Evolutionary conservation across 78 protist genomes (phyloP).

Genomic region (Cyanophora paradoxa): DNA sequence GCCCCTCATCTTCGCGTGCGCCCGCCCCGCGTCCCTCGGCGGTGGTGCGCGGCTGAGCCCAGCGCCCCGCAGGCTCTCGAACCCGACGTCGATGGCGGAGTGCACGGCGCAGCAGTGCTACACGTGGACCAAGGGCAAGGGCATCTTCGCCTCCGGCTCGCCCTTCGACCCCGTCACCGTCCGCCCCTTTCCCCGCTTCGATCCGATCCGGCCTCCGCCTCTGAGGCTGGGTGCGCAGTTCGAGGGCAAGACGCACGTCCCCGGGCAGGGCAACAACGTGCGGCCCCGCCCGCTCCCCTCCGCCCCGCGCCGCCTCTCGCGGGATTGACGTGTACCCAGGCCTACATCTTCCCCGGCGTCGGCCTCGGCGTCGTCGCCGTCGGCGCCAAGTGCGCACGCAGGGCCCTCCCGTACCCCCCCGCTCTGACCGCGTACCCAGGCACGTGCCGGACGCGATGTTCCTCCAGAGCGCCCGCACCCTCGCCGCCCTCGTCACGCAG

Average conservation of each 20-base stretch:
- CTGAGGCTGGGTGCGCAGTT: too few species aligned
- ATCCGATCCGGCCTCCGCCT: background rate
- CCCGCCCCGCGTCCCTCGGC: constrained; percentile 35
- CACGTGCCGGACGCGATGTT: constrained; percentile 14
- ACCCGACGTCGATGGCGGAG: constrained; percentile 58
- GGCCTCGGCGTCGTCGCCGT: constrained; percentile 42
- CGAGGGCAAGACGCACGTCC: background rate
- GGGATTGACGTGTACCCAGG: too few species aligned
- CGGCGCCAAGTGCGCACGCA: background rate
- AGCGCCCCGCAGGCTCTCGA: too few species aligned
- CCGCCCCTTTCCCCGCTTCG: background rate
- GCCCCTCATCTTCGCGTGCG: constrained; percentile 85
- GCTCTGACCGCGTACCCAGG: background rate
- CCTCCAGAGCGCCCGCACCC: background rate
- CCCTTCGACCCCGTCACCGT: constrained; percentile 39
- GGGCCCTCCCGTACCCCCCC: background rate
- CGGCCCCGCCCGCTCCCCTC: too few species aligned
- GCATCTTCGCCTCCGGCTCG: constrained; percentile 53
- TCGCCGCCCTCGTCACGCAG: constrained; percentile 17
- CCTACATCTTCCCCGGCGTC: constrained; percentile 67
- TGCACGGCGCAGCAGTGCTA: constrained; percentile 37
- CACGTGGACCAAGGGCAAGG: constrained; percentile 40
- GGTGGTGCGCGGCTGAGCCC: too few species aligned
- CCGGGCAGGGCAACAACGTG: constrained; percentile 62
- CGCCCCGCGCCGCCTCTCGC: too few species aligned